A percentile compares a stretch with the other conserved stretches of the same genome.
These are phyloP conservation scores for Ilyonectria destructans DNA, from an alignment of 2,329 filamentous ascomycete species.

Conservation along the genomic window DNA sequence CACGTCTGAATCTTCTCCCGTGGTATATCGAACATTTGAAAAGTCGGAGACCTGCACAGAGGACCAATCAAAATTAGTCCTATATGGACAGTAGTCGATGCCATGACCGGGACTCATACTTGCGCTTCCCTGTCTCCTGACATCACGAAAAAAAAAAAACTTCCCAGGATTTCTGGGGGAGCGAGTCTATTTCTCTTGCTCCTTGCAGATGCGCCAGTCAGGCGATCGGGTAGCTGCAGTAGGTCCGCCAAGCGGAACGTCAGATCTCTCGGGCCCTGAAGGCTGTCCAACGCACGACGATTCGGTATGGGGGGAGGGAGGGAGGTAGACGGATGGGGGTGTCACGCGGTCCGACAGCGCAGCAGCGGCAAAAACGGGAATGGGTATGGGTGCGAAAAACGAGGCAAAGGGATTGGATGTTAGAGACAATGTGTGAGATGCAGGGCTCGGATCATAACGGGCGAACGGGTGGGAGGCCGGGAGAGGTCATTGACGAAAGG, in stretches of 20 bases:
- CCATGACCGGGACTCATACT: slow-evolving; percentile 61
- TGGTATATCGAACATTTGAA: slow-evolving; percentile 60
- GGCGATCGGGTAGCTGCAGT: slow-evolving; percentile 55
- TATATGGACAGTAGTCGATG: slow-evolving; percentile 58
- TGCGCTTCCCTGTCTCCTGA: slow-evolving; percentile 51
- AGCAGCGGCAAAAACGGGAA: slow-evolving; percentile 40
- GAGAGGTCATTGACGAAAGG: slow-evolving; percentile 51
- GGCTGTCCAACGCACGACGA: slow-evolving; percentile 37
- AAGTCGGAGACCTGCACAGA: slow-evolving; percentile 62
- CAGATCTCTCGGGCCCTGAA: slow-evolving; percentile 44
- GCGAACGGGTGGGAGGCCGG: slow-evolving; percentile 53
- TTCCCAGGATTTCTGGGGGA: slow-evolving; percentile 42
- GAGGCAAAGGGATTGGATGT: slow-evolving; percentile 39
- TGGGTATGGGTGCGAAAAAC: slow-evolving; percentile 38
- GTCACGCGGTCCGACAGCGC: slow-evolving; percentile 49
- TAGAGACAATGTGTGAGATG: slow-evolving; percentile 49
- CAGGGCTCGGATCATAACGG: slow-evolving; percentile 52
- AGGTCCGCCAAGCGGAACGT: slow-evolving; percentile 47
- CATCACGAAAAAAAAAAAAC: slow-evolving; percentile 44
- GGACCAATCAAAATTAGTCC: slow-evolving; percentile 58
- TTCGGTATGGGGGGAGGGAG: slow-evolving; percentile 35
- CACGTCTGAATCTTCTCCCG: slow-evolving; percentile 59
- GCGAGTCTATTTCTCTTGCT: slow-evolving; percentile 53
- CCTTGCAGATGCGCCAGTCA: slow-evolving; percentile 54
- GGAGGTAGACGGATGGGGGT: slow-evolving; percentile 40